Evolutionary conservation across 352 stramenopile species (phyloP), one percentile per base, ranked within the genome.

Genomic region (Globisporangium uncinulatum): DNA sequence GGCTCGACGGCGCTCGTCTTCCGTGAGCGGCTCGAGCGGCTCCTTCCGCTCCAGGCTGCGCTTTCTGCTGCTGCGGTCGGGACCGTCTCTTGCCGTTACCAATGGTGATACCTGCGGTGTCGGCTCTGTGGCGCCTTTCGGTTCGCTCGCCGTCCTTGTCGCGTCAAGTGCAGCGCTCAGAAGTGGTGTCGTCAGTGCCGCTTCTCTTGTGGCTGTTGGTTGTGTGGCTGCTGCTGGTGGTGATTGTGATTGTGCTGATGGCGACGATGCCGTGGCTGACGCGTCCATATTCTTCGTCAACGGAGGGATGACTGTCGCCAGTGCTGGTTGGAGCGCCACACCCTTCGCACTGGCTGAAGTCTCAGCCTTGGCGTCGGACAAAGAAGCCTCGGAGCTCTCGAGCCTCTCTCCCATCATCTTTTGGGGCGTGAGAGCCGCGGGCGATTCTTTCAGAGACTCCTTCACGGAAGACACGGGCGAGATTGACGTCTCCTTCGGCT

Each of bases 1-100:
- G 6, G 79, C 74, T 44, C 82, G 75, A 4, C 76, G 75, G n/a
- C 70, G 69, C 24, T 85, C 69, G 60, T 86, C 76, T 42, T 83
- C 67, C 3, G 81, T 83, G 44, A 86, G 58, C 2, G 59, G 73
- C 42, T 61, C 48, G 24, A 29, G 24, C 21, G 70, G 61, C 4
- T 64, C 46, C 9, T 59, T 59, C 32, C 57, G 54, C 54, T 86
- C 73, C 8, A 76, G 61, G 37, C 65, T 82, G 19, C 70, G 60
- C 58, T 86, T 84, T 48, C 61, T 74, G 29, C 57, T 64, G 24
- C 24, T 29, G 49, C 59, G 59, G 24, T 75, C 68, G 15, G 48
- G 21, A n/a, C 21, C n/a, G n/a, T 15, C 19, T 15, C 49, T 8
- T 3, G 8, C 11, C 19, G 14, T 29, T 17, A 10, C 13, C 13